Evolutionary conservation across 805 yeast species (phyloP).

Genomic region (Wickerhamomyces rabaulensis): DNA sequence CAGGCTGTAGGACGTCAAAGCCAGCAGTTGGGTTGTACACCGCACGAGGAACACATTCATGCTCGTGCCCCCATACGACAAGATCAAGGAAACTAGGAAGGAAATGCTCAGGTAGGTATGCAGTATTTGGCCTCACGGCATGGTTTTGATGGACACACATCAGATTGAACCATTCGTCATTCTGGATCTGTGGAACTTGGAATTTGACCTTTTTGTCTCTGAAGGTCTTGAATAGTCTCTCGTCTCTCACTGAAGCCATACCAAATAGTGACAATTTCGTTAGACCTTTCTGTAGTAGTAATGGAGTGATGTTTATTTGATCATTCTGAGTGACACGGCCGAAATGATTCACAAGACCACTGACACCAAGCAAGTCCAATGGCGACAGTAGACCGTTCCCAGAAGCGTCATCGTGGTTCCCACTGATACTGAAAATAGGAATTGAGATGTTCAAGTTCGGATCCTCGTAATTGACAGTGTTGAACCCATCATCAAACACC

Average conservation of each 20-base stretch:
- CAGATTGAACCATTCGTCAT: conserved; percentile 74
- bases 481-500: conserved; percentile 59
- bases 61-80: conserved; percentile 97
- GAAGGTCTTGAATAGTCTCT: conserved; percentile 76
- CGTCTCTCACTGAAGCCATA: conserved; percentile 83
- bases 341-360: conserved; percentile 85
- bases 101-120: conserved; percentile 79
- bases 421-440: conserved; percentile 89
- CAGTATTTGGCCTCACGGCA: conserved; percentile 70
- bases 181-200: conserved; percentile 54
- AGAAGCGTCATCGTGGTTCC: conserved; percentile 95
- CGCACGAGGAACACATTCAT: conserved; percentile 80
- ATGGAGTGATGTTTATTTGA: conserved; percentile 65
- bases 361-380: conserved; percentile 72
- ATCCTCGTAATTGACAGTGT: conserved; percentile 82
- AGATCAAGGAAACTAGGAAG: conserved; percentile 79
- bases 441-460: conserved; percentile 83
- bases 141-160: conserved; percentile 93
- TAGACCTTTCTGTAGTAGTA: conserved; percentile 74
- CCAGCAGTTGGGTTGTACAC: conserved; percentile 47
- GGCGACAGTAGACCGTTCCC: conserved; percentile 83
- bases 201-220: conserved; percentile 77
- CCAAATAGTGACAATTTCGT: conserved; percentile 88
- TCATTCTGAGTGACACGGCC: conserved; percentile 79
- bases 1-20: conserved; percentile 84